Base-by-base conservation (phyloP, 1,139 yeast species). In the Hemisphaericaspora lyxosophila region DNA sequence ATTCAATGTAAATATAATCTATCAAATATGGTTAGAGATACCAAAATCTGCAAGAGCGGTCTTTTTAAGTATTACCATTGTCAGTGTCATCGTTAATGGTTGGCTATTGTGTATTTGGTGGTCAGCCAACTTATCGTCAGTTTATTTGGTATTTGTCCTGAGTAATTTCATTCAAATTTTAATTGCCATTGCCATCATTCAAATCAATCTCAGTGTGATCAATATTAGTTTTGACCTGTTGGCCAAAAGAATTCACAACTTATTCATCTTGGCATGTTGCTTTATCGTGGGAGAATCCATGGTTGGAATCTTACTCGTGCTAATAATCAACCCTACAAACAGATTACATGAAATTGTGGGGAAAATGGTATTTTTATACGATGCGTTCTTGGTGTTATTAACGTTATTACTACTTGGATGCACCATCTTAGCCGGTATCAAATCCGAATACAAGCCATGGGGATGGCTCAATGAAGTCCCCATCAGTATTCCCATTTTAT, bases 331-430 rank as follows among this genome's bases (percentile, higher is more conserved):
- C 27, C 51, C 50, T 30, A 43, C 38, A 23, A 51, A 51, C 31
- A 27, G 55, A 26, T 38, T 51, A 17, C 42, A 32, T 29, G 51
- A 46, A 18, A 26, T 48, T 9, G 41, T 51, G 30, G 55, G 55
- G 3, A 43, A 38, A 22, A 34, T 51, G 20, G 36, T 50, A 12
- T 35, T 46, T 23, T 43, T 43, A 13, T 47, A 40, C 32, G 48
- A 45, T 24, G 15, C 18, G 0, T 23, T 34, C 12, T 9, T 24
- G 7, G 8, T 16, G 8, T 12, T 26, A 8, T 16, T 37, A n/a
- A 15, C 31, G 6, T n/a, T 34, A 4, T 23, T 48, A n/a, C 32
- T 39, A 16, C 20, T 39, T 20, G 38, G 37, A 25, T 45, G 50
- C 28, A 42, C 43, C 7, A 34, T 43, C 3, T 27, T 41, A 12